Evolutionary conservation across 2,329 filamentous ascomycete genomes (phyloP).

Genomic region (Fusarium sp.): DNA sequence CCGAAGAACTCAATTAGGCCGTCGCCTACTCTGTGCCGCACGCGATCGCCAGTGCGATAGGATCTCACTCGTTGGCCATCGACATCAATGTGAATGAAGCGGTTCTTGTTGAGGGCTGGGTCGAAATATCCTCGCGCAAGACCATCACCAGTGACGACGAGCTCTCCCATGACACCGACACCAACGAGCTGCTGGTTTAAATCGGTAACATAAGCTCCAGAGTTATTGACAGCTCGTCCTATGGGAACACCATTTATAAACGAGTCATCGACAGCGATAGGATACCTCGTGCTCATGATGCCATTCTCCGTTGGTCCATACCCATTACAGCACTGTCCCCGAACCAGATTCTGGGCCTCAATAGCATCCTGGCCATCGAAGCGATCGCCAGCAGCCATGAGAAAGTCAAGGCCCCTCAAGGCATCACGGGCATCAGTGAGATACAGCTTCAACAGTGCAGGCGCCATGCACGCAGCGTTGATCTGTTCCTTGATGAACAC

Average conservation of each 20-base stretch:
- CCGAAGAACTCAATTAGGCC: conserved; percentile 26
- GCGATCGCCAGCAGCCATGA: conserved; percentile 24
- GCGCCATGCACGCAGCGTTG: conserved; percentile 2
- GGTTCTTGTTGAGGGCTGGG: not conserved
- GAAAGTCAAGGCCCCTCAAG: conserved; percentile 2
- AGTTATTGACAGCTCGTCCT: conserved; percentile 33
- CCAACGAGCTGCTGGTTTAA: conserved; percentile 22
- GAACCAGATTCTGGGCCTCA: not conserved
- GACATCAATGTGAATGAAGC: conserved; percentile 20
- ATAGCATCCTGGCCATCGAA: conserved; percentile 15
- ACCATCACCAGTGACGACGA: conserved; percentile 38
- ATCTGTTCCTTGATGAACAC: conserved; percentile 9
- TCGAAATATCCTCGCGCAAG: conserved; percentile 27
- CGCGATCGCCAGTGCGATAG: conserved; percentile 38
- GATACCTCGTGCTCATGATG: conserved; percentile 26
- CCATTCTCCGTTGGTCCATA: conserved; percentile 42
- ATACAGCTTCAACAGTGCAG: conserved; percentile 26
- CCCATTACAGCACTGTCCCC: not conserved
- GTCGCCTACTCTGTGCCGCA: conserved; percentile 16
- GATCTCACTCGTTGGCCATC: not conserved
- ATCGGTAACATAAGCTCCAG: conserved; percentile 35
- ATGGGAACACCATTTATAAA: conserved; percentile 37
- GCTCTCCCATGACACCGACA: conserved; percentile 37
- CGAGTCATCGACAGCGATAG: not conserved
- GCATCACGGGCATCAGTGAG: not conserved